phyloP scores from a whole-genome alignment of 345 rosid species.

The Gossypium longicalyx region DNA sequence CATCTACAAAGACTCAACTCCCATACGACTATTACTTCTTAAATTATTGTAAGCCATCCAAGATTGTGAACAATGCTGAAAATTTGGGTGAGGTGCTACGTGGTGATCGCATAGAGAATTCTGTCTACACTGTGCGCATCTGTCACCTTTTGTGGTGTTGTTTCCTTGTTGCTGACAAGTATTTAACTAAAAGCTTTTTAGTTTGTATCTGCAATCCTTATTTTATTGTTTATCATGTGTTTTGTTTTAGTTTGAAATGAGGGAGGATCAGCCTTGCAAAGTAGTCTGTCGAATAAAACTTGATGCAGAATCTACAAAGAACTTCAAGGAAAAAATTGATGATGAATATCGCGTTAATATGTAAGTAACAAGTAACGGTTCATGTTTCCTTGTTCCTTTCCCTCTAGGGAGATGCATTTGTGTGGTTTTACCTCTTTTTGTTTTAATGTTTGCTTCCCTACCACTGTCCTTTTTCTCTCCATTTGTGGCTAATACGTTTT shows the following conservation, averaged over 20 bases:
- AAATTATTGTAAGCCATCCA: conserved; percentile 38
- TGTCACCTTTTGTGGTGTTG: not conserved
- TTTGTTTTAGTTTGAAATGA: conserved; percentile 69
- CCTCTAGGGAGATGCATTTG: not conserved
- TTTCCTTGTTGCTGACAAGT: conserved; percentile 8
- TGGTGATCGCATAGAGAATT: conserved; percentile 97
- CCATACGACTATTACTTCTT: conserved; percentile 93
- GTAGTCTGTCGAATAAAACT: conserved; percentile 58
- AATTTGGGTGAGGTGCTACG: conserved; percentile 45
- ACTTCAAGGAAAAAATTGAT: conserved; percentile 89
- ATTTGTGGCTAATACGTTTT: not conserved
- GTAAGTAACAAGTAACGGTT: conserved; percentile 40
- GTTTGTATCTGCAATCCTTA: not conserved
- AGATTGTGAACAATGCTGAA: conserved; percentile 15
- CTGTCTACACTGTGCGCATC: conserved; percentile 63
- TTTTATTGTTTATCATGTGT: conserved; percentile 9
- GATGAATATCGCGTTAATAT: conserved; percentile 91
- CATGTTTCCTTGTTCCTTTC: conserved; percentile 2
- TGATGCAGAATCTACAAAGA: conserved; percentile 67
- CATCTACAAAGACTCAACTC: conserved; percentile 93
- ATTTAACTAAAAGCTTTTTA: not conserved
- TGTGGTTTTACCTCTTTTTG: not conserved
- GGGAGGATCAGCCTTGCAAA: conserved; percentile 78
- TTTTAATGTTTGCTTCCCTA: not conserved
- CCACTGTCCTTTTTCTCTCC: not conserved